Conservation (phyloP, 179 eudicot species). For the Pouteria campechiana region DNA sequence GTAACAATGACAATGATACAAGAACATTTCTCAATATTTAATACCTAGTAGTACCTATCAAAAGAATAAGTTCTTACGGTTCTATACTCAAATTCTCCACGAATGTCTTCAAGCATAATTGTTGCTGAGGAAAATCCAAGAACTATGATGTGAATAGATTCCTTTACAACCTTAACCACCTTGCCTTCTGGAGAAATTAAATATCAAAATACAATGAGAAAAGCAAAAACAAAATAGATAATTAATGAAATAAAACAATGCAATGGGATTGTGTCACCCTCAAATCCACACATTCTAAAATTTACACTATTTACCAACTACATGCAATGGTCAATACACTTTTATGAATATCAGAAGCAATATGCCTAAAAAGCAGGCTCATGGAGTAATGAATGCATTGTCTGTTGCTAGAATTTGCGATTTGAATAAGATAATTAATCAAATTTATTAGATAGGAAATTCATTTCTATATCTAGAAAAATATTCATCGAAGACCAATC, state of each 20-base stretch:
- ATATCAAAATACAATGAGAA: background rate
- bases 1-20: background rate
- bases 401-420: no score
- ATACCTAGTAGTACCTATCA: background rate
- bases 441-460: no score
- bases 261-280: background rate
- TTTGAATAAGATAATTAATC: no score
- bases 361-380: background rate
- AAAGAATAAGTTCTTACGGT: constrained; percentile 28
- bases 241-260: background rate
- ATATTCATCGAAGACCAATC: no score
- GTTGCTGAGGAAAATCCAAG: constrained; percentile 83
- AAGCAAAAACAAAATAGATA: background rate
- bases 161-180: constrained; percentile 62
- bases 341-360: no score
- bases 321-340: background rate
- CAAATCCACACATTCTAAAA: no score
- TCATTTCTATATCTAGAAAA: no score
- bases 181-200: constrained; percentile 53
- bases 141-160: constrained; percentile 70
- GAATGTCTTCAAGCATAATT: constrained; percentile 61
- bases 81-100: constrained; percentile 56
- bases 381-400: no score
- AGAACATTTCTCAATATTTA: background rate
- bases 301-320: background rate